Evolutionary conservation across 2,329 filamentous ascomycete genomes (phyloP).

Genomic region (Botrytis galanthina): DNA sequence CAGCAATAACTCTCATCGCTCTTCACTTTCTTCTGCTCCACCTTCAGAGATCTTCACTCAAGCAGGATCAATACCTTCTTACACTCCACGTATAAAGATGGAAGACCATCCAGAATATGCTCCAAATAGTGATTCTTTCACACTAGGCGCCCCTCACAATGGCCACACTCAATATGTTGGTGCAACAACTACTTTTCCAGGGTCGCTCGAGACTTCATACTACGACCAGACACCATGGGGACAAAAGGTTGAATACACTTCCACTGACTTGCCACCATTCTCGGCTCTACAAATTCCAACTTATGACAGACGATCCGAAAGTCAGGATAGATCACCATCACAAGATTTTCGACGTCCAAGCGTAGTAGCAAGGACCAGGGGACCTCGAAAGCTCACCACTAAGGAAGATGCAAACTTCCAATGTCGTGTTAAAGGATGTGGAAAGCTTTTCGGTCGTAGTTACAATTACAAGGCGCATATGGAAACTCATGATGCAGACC

Average conservation of each 20-base stretch:
- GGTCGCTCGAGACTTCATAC: slow-evolving; percentile 33
- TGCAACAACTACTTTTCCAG: slow-evolving; percentile 32
- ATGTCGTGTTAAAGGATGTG: slow-evolving; percentile 68
- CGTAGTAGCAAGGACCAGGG: slow-evolving; percentile 34
- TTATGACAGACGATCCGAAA: slow-evolving; percentile 34
- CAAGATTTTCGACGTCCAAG: slow-evolving; percentile 27
- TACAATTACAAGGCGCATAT: slow-evolving; percentile 88
- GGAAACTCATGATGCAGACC: slow-evolving; percentile 75
- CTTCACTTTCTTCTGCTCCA: slow-evolving; percentile 39
- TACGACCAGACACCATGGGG: slow-evolving; percentile 33
- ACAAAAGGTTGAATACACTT: slow-evolving; percentile 34
- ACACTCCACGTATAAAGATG: slow-evolving; percentile 38
- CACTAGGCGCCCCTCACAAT: slow-evolving; percentile 33
- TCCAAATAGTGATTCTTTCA: slow-evolving; percentile 29
- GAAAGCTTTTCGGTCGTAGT: slow-evolving; percentile 74
- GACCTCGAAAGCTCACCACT: slow-evolving; percentile 55
- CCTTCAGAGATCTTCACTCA: slow-evolving; percentile 37
- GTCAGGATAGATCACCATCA: slow-evolving; percentile 27
- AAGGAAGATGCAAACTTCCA: slow-evolving; percentile 69
- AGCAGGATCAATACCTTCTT: slow-evolving; percentile 35
- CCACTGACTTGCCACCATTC: slow-evolving; percentile 33
- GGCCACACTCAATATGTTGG: slow-evolving; percentile 29
- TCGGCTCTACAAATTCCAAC: slow-evolving; percentile 32
- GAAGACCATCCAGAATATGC: slow-evolving; percentile 36
- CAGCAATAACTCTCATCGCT: slow-evolving; percentile 36